Evolutionary conservation across 306 rosid species (phyloP), one percentile per base, ranked within the genome.

Genomic region (Myrica gale): DNA sequence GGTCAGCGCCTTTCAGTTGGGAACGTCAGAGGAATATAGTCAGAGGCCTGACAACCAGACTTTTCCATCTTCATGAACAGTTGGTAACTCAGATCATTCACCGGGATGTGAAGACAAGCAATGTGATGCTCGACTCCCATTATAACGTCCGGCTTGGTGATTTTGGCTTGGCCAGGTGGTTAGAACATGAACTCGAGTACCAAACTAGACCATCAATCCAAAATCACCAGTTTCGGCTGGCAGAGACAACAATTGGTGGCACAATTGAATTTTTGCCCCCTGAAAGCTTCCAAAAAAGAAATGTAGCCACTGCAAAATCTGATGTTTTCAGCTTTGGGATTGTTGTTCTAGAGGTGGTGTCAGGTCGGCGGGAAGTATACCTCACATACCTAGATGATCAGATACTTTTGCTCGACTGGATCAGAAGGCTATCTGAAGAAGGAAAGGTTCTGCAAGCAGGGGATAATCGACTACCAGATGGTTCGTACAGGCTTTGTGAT

Each of bases 321-420:
- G 98, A 95, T 74, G 98, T 95, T 17, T 95, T 95, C 61, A 92
- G 98, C 81, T 95, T 95, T 81, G 98, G 98, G 15, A 84, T 95
- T 32, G 98, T 95, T 60, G 91, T 89, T 67, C 76, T 92, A 13
- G 97, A 95, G 85, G 91, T 95, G 78, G 92, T 85, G 37, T 90
- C 97, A 1, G 98, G 98, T 57, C 84, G 97, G 81, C 83, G 93
- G 69, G 96, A 96, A 6, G 92, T 95, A 37, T 96, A 92, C 47
- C 89, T 95, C 37, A 66, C 97, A 8, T 85, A 81, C 70, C 82
- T 85, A 0, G 98, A 95, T 79, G 93, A 90, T 16, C 86, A 88
- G 76, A 95, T 95, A 77, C 80, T 95, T 70, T 74, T 95, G 85
- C 93, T 95, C 32, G 98, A 95, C 43, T 92, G 97, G 95, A 67